Percentiles rank a stretch among this genome's conserved stretches.
These are phyloP conservation scores for Tricholoma terreum DNA, from an alignment of 768 basidiomycete genomes.

Conservation along the genomic window DNA sequence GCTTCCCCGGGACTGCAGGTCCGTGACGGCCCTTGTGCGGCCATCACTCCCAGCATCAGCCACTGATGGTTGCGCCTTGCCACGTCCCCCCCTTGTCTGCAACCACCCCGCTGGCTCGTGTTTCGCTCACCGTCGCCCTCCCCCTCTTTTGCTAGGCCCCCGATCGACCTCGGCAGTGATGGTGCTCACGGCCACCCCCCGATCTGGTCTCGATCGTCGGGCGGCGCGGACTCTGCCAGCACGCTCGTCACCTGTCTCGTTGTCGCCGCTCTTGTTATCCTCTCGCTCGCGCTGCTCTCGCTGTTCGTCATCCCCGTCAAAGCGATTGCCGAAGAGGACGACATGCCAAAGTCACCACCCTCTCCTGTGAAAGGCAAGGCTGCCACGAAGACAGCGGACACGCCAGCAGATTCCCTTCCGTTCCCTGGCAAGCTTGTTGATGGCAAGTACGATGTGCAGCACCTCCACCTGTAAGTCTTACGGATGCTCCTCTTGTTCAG, in stretches of 20 bases:
- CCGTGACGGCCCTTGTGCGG: too few relatives aligned
- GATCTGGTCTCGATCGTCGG: not conserved
- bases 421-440: slow-evolving; percentile 3
- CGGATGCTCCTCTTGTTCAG: not conserved
- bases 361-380: not conserved
- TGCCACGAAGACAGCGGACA: not conserved
- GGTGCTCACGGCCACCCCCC: not conserved
- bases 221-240: not conserved
- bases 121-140: not conserved
- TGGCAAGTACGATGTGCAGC: not conserved
- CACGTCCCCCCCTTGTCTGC: slow-evolving; percentile 13
- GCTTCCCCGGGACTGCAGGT: not conserved
- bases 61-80: slow-evolving; percentile 11
- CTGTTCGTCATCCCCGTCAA: not conserved
- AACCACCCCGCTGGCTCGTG: not conserved
- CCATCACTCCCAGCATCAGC: not conserved
- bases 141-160: not conserved
- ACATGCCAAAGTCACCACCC: not conserved
- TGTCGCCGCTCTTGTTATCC: not conserved
- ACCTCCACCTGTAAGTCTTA: slow-evolving; percentile 1
- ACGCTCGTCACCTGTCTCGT: not conserved
- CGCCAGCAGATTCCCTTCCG: not conserved
- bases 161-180: not conserved
- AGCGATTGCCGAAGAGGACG: not conserved
- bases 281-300: not conserved